phyloP scores from a whole-genome alignment of 2,329 filamentous ascomycete species.

The Raffaelea albimanens region DNA sequence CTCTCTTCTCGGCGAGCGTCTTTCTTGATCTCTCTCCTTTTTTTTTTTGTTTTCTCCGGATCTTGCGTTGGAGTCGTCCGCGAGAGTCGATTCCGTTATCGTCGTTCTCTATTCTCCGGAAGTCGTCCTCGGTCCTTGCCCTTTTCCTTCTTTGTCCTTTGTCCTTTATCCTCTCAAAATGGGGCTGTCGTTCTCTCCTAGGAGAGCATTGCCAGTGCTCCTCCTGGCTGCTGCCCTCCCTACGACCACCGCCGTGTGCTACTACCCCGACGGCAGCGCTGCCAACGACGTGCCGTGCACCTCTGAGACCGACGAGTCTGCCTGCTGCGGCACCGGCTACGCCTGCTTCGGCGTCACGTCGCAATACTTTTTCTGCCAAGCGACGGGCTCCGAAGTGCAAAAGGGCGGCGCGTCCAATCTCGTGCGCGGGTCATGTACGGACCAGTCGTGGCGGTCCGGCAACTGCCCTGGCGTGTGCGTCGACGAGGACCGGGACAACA shows the following conservation, averaged over 20 bases:
- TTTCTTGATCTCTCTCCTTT: background rate
- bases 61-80: background rate
- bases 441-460: constrained; percentile 20
- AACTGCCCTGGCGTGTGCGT: constrained; percentile 24
- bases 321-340: constrained; percentile 26
- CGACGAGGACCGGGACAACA: constrained; percentile 10
- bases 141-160: background rate
- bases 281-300: constrained; percentile 22
- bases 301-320: constrained; percentile 16
- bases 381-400: constrained; percentile 16
- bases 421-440: constrained; percentile 25
- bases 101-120: background rate
- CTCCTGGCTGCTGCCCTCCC: background rate
- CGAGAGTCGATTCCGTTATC: background rate
- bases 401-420: constrained; percentile 15
- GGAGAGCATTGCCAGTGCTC: background rate
- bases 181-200: too few species aligned
- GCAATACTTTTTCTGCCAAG: constrained; percentile 19
- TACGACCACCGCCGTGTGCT: constrained; percentile 15
- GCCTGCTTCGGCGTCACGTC: constrained; percentile 24
- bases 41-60: background rate
- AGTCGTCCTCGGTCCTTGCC: too few species aligned
- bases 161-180: background rate
- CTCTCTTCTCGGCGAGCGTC: too few species aligned
- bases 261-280: constrained; percentile 21